phyloP scores from a whole-genome alignment of 2,329 filamentous ascomycete genomes.

The Seiridium unicorne region DNA sequence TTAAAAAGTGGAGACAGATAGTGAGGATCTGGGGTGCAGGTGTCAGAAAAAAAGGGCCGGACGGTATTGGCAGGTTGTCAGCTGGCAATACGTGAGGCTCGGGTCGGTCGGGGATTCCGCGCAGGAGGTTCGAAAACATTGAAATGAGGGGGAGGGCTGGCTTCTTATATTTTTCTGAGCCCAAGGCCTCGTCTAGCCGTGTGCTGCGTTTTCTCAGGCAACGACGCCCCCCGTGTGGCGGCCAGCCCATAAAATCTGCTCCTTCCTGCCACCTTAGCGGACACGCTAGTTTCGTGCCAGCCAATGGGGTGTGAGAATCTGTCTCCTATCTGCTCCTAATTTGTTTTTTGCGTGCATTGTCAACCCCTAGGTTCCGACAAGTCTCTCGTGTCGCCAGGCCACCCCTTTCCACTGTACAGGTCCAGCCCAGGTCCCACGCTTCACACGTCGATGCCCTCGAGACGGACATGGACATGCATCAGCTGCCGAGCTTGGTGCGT shows the following conservation, averaged over 20 bases:
- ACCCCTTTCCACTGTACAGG: background rate
- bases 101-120: constrained; percentile 56
- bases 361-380: constrained; percentile 21
- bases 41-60: constrained; percentile 15
- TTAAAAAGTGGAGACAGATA: constrained; percentile 4
- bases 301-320: constrained; percentile 22
- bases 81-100: constrained; percentile 31
- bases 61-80: constrained; percentile 23
- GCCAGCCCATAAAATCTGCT: constrained; percentile 21
- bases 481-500: background rate
- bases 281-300: constrained; percentile 13
- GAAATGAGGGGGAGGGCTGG: constrained; percentile 50
- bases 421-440: background rate
- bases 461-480: background rate
- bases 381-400: constrained; percentile 18
- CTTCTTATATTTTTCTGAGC: constrained; percentile 55
- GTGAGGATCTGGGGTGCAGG: background rate
- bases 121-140: constrained; percentile 45
- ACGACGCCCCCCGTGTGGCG: constrained; percentile 30
- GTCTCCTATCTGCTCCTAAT: constrained; percentile 26
- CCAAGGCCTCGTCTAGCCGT: constrained; percentile 21
- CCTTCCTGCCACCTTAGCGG: constrained; percentile 27
- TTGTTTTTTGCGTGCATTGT: constrained; percentile 21
- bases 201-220: constrained; percentile 24
- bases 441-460: background rate